Evolutionary conservation across 1,284 basidiomycete species (phyloP).

Genomic region (Rhodotorula sp.): DNA sequence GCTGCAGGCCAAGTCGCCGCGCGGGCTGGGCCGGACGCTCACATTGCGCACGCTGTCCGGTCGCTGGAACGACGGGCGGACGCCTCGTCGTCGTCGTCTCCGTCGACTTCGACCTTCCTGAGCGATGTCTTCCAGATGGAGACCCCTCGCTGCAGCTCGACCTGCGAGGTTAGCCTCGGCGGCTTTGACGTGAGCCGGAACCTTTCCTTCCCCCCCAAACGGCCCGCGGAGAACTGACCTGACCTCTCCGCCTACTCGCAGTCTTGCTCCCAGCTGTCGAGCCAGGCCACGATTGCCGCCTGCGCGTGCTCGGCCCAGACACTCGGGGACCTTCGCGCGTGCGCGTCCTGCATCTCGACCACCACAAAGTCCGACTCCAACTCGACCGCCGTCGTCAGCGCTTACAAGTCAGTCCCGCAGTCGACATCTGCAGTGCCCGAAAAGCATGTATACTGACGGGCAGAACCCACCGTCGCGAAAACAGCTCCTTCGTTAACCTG

Average conservation of each 20-base stretch:
- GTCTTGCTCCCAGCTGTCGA: conserved; percentile 24
- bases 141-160: conserved; percentile 1
- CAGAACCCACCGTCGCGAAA: too few species aligned
- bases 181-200: conserved; percentile 19
- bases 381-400: conserved; percentile 25
- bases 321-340: conserved; percentile 30
- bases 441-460: not conserved
- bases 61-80: conserved; percentile 15
- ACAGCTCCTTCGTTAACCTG: conserved; percentile 34
- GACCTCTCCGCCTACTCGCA: not conserved
- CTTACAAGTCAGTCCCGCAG: conserved; percentile 23
- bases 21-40: conserved; percentile 1
- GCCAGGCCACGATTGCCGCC: conserved; percentile 26
- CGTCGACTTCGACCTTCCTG: conserved; percentile 25
- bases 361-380: conserved; percentile 10
- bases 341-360: conserved; percentile 32
- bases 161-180: conserved; percentile 12
- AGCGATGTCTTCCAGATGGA: conserved; percentile 17
- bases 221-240: not conserved
- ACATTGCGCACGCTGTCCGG: conserved; percentile 5
- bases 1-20: conserved; percentile 13
- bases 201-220: not conserved
- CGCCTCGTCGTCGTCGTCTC: not conserved
- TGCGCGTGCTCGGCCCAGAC: conserved; percentile 36
- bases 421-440: not conserved